These are phyloP conservation scores for Hansenula lynferdii DNA, from an alignment of 1,139 yeast species.

Conservation along the genomic window DNA sequence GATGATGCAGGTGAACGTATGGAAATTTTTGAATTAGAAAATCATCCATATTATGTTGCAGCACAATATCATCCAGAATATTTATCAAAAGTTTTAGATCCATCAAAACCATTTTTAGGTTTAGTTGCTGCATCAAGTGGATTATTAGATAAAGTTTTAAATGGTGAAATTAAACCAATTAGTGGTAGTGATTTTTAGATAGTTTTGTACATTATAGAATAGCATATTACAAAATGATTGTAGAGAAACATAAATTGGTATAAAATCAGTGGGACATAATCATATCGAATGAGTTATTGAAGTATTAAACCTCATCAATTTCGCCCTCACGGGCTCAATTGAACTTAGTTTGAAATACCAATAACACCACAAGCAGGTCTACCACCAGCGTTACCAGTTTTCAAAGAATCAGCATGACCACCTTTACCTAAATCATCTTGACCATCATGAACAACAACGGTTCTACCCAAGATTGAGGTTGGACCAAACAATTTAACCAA, in stretches of 20 bases:
- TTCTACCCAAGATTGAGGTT: slow-evolving; percentile 87
- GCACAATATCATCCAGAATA: slow-evolving; percentile 99
- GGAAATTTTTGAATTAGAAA: slow-evolving; percentile 81
- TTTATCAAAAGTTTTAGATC: slow-evolving; percentile 91
- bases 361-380: slow-evolving; percentile 99
- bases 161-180: slow-evolving; percentile 23
- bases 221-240: no score
- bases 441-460: slow-evolving; percentile 94
- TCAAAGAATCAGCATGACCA: slow-evolving; percentile 87
- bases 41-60: slow-evolving; percentile 88
- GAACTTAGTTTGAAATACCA: slow-evolving; percentile 47
- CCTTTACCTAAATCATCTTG: slow-evolving; percentile 96
- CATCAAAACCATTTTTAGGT: slow-evolving; percentile 95
- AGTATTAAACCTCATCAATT: no score
- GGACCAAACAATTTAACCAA: slow-evolving; percentile 79
- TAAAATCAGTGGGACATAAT: no score
- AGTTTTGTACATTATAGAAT: neutral
- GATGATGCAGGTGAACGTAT: slow-evolving; percentile 88
- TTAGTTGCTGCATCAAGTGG: slow-evolving; percentile 92
- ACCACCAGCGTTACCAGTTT: slow-evolving; percentile 98
- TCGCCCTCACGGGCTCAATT: no score
- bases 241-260: neutral
- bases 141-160: slow-evolving; percentile 57
- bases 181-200: slow-evolving; percentile 25
- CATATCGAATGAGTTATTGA: no score